Conservation (phyloP, 1,284 basidiomycete genomes). For the Anthracocystis walkeri region DNA sequence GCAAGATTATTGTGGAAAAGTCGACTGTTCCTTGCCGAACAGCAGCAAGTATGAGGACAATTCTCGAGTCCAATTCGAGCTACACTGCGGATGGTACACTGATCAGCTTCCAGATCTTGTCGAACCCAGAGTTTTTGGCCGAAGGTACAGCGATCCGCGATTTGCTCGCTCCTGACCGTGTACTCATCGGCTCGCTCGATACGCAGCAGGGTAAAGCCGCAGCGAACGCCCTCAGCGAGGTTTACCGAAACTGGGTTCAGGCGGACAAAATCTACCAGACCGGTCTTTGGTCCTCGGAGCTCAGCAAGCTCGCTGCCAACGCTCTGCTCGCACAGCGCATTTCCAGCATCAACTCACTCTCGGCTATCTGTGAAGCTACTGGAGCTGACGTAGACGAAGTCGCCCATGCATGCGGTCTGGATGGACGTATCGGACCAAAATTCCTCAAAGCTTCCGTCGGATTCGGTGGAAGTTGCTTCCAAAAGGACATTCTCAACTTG, state of each 20-base stretch:
- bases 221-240: constrained; percentile 79
- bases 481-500: constrained; percentile 90
- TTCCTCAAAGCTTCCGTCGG: constrained; percentile 95
- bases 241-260: constrained; percentile 98
- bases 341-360: constrained; percentile 96
- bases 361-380: constrained; percentile 99
- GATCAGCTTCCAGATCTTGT: constrained; percentile 95
- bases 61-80: constrained; percentile 92
- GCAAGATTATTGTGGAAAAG: constrained; percentile 99
- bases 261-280: constrained; percentile 87
- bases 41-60: constrained; percentile 97
- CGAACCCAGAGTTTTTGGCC: constrained; percentile 98
- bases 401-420: constrained; percentile 90
- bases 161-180: constrained; percentile 89
- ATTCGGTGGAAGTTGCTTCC: constrained; percentile 98
- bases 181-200: constrained; percentile 94
- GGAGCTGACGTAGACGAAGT: constrained; percentile 99
- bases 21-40: constrained; percentile 98
- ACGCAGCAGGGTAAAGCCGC: constrained; percentile 85
- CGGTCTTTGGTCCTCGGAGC: constrained; percentile 97
- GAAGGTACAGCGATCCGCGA: constrained; percentile 96
- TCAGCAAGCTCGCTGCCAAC: constrained; percentile 98
- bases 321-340: constrained; percentile 96
- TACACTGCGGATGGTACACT: constrained; percentile 75
- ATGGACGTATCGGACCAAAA: constrained; percentile 91